A percentile compares a stretch with the other conserved stretches of the same genome.
Conservation (phyloP, 495 filamentous ascomycete genomes). For the Penicillium lagena region DNA sequence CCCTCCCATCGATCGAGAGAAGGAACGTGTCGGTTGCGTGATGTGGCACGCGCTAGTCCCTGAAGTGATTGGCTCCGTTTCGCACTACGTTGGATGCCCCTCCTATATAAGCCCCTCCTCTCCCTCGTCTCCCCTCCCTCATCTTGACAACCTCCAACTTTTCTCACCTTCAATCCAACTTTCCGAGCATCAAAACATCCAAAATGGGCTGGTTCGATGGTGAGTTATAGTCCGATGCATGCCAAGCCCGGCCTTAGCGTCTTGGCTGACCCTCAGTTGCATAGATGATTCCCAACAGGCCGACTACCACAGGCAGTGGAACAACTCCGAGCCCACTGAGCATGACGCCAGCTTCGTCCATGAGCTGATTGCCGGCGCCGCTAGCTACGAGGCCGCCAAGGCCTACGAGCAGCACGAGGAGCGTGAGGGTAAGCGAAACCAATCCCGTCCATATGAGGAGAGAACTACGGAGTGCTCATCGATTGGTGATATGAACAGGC, state of each 20-base stretch:
- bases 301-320: slow-evolving; percentile 43
- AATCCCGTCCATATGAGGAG: background rate
- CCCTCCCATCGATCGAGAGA: too few species aligned
- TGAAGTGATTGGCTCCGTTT: too few species aligned
- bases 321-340: slow-evolving; percentile 20
- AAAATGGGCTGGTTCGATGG: slow-evolving; percentile 22
- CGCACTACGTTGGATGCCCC: too few species aligned
- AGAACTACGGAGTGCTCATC: background rate
- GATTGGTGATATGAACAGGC: slow-evolving; percentile 31
- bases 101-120: too few species aligned
- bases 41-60: too few species aligned
- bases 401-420: slow-evolving; percentile 61
- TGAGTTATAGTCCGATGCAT: slow-evolving; percentile 1
- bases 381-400: slow-evolving; percentile 68
- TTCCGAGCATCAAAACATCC: background rate
- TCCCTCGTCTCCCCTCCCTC: slow-evolving; percentile 2
- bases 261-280: background rate
- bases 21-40: too few species aligned
- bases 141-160: background rate
- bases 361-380: slow-evolving; percentile 64
- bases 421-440: slow-evolving; percentile 43
- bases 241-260: background rate
- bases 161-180: background rate
- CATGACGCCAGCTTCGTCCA: slow-evolving; percentile 56
- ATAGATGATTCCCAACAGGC: slow-evolving; percentile 18